Conservation (phyloP, 208 protist species). For the Leishmania aethiopica region DNA sequence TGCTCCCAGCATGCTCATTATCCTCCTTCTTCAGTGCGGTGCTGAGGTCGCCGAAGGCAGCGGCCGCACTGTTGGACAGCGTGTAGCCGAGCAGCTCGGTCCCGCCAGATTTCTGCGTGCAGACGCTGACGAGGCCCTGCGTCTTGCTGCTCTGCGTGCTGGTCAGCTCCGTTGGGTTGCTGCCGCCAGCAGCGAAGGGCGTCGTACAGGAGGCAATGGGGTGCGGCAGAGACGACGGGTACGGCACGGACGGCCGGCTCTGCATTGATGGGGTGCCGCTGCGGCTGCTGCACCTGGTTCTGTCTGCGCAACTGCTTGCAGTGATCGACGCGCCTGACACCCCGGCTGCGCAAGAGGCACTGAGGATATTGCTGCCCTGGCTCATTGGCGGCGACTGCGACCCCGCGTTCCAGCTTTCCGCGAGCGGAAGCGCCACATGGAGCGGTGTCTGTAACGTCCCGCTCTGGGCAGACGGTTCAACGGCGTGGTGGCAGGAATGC, state of each 20-base stretch:
- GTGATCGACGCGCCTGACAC: slow-evolving; percentile 1
- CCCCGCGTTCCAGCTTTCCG: neutral
- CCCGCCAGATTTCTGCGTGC: slow-evolving; percentile 32
- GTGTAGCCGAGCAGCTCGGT: slow-evolving; percentile 38
- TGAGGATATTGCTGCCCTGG: slow-evolving; percentile 1
- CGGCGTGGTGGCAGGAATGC: neutral
- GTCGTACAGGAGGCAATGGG: slow-evolving; percentile 10
- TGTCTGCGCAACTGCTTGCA: neutral
- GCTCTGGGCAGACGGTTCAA: neutral
- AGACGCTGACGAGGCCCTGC: slow-evolving; percentile 26
- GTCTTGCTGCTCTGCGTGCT: slow-evolving; percentile 19
- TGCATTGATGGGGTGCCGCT: slow-evolving; percentile 9
- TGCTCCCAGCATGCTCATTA: neutral
- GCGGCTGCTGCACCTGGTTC: neutral
- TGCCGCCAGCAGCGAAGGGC: neutral
- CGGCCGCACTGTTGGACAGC: slow-evolving; percentile 31
- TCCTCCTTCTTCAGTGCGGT: slow-evolving; percentile 33
- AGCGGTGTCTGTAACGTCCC: neutral
- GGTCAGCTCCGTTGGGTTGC: slow-evolving; percentile 1
- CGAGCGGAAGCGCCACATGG: neutral
- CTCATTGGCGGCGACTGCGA: neutral
- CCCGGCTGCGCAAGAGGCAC: neutral
- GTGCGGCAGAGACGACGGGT: slow-evolving; percentile 11
- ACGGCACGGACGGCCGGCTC: slow-evolving; percentile 2
- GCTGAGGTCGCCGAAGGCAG: slow-evolving; percentile 36